Base-by-base conservation (phyloP, 352 stramenopile genomes). In the Sclerospora graminicola region DNA sequence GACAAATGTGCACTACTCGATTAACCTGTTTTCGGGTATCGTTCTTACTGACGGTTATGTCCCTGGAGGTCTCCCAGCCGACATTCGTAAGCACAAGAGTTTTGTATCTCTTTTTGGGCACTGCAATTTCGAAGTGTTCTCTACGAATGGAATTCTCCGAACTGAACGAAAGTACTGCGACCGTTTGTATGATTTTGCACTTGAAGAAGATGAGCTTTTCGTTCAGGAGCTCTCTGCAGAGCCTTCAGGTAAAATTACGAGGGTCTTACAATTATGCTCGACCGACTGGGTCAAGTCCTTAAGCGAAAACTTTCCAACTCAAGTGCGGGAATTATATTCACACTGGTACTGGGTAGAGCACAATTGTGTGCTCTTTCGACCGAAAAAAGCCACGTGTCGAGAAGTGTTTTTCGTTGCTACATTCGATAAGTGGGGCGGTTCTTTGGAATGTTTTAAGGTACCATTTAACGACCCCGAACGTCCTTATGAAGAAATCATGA, bases 321-420 rank as follows among this genome's bases (percentile, higher is more conserved):
- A 45, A 26, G 27, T 81, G 2, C 5, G 29, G 8, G 10, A 60
- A 11, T 21, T 82, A 15, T 65, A 77, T 36, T 69, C 59, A 0
- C 57, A 77, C 4, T 81, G 72, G 69, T 70, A 68, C 14, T 82
- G 66, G 64, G 34, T 75, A 8, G 56, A 81, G 4, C 2, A 51
- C 7, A 46, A 58, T 0, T 73, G 58, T 27, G 51, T 84, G 3
- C 16, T 82, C 1, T 57, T 79, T 6, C 55, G 64, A 18, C 49
- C 61, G 5, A 56, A 35, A 2, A 27, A 28, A 2, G 48, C 60
- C 1, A 60, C 52, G 1, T 10, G 21, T 29, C 56, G 41, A 3
- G 15, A 53, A 1, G 48, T 66, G 0, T 45, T 49, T 14, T 73
- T 54, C 26, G 27, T 69, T 27, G 38, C 57, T 26, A 41, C 26